Evolutionary conservation across 768 basidiomycete species (phyloP).

Genomic region (Leccinum imitatum): DNA sequence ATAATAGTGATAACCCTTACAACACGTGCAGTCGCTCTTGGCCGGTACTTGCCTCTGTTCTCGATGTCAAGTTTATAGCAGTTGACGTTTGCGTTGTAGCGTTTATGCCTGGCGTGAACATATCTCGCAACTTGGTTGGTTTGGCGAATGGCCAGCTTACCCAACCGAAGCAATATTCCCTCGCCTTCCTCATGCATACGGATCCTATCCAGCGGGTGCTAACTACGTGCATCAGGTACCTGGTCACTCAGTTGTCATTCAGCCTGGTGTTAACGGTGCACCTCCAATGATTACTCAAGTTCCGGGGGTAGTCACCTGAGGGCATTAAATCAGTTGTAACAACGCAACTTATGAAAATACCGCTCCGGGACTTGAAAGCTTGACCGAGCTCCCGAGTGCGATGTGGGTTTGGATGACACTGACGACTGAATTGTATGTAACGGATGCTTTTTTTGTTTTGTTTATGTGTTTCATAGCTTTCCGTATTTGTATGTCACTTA

Average conservation of each 20-base stretch:
- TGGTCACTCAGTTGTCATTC: slow-evolving; percentile 67
- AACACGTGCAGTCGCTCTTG: slow-evolving; percentile 33
- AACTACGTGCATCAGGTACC: slow-evolving; percentile 49
- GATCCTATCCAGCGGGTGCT: slow-evolving; percentile 33
- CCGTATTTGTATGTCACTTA: slow-evolving; percentile 13
- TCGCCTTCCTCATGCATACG: slow-evolving; percentile 31
- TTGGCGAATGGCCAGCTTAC: slow-evolving; percentile 67
- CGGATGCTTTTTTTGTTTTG: slow-evolving; percentile 6
- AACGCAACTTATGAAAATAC: not conserved
- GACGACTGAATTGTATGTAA: slow-evolving; percentile 9
- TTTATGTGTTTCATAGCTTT: slow-evolving; percentile 11
- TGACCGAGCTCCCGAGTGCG: not conserved
- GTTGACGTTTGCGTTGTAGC: slow-evolving; percentile 11
- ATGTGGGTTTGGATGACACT: slow-evolving; percentile 5
- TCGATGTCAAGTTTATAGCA: not conserved
- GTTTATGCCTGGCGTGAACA: slow-evolving; percentile 34
- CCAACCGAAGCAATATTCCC: slow-evolving; percentile 27
- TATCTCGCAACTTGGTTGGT: slow-evolving; percentile 70
- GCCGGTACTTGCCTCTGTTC: slow-evolving; percentile 24
- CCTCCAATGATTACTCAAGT: slow-evolving; percentile 63
- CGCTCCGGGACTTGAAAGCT: not conserved
- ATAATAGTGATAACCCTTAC: slow-evolving; percentile 57
- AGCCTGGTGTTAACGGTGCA: slow-evolving; percentile 60
- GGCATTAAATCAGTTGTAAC: not conserved
- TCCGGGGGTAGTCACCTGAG: slow-evolving; percentile 35